Conservation (phyloP, 257 asterid species). For the Pogostemon cablin region DNA sequence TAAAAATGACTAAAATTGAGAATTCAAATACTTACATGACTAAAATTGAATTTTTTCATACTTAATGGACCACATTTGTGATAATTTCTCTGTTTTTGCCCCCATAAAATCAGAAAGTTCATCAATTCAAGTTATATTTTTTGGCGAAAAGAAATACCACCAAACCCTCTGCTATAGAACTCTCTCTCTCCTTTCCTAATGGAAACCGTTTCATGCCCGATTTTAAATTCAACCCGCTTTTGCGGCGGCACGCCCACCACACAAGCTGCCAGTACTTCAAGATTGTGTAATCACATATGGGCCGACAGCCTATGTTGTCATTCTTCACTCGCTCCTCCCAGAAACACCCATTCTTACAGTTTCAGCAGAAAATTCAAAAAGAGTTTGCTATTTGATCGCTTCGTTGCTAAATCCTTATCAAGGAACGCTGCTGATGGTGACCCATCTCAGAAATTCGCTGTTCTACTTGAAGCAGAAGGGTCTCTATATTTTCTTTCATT, state of each 20-base stretch:
- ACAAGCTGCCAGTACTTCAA: slow-evolving; percentile 30
- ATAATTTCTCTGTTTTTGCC: too few species aligned
- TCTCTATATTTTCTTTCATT: slow-evolving; percentile 28
- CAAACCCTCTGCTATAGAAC: slow-evolving; percentile 17
- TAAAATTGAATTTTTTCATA: too few species aligned
- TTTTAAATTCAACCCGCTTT: slow-evolving; percentile 35
- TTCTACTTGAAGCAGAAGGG: slow-evolving; percentile 97
- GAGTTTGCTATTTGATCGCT: slow-evolving; percentile 40
- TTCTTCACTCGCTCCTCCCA: slow-evolving; percentile 33
- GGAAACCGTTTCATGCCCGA: slow-evolving; percentile 44
- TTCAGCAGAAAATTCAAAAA: slow-evolving; percentile 39
- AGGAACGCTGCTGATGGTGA: slow-evolving; percentile 29
- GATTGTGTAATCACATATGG: slow-evolving; percentile 27
- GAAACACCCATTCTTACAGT: slow-evolving; percentile 21
- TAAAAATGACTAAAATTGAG: too few species aligned
- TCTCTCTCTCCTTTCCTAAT: slow-evolving; percentile 13
- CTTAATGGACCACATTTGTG: too few species aligned
- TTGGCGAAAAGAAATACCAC: neutral
- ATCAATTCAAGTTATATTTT: neutral
- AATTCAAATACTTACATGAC: too few species aligned
- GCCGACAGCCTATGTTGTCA: slow-evolving; percentile 28
- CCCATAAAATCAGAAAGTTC: neutral
- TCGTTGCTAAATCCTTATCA: slow-evolving; percentile 37
- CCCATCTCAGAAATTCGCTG: slow-evolving; percentile 56
- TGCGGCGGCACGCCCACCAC: slow-evolving; percentile 31